Conservation (phyloP, 192 early-diverging fungal genomes). For the Phlyctochytrium bullatum region DNA sequence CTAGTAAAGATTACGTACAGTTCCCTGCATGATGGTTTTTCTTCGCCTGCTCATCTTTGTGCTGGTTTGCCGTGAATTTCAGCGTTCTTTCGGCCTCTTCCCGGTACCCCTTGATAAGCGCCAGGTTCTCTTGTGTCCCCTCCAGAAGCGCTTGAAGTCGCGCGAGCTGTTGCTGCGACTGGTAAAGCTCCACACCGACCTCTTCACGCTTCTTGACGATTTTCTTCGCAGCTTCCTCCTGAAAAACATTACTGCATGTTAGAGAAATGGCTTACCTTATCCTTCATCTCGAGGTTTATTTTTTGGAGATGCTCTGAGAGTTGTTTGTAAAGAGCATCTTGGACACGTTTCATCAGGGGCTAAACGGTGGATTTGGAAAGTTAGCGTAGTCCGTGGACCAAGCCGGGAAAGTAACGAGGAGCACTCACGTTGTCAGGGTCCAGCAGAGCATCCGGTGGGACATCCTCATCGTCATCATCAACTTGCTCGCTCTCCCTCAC, state of each 20-base stretch:
- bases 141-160: constrained; percentile 51
- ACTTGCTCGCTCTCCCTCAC: constrained; percentile 1
- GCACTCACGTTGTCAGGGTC: constrained; percentile 38
- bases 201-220: constrained; percentile 45
- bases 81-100: constrained; percentile 51
- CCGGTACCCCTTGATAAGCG: constrained; percentile 40
- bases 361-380: constrained; percentile 8
- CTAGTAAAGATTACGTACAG: constrained; percentile 39
- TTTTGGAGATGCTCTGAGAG: constrained; percentile 41
- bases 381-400: neutral
- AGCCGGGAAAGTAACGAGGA: neutral
- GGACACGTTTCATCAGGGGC: constrained; percentile 59
- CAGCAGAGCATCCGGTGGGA: constrained; percentile 30
- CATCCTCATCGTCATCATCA: constrained; percentile 30
- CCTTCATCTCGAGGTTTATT: constrained; percentile 48
- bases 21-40: constrained; percentile 34
- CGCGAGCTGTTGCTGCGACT: constrained; percentile 58
- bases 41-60: constrained; percentile 51
- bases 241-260: neutral
- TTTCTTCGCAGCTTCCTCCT: constrained; percentile 50
- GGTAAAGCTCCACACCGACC: constrained; percentile 56
- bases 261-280: constrained; percentile 39
- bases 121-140: constrained; percentile 46
- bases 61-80: constrained; percentile 32
- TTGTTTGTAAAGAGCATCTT: constrained; percentile 53